These are phyloP conservation scores for Saccharomycopsis crataegensis DNA, from an alignment of 1,139 yeast genomes.

Conservation along the genomic window DNA sequence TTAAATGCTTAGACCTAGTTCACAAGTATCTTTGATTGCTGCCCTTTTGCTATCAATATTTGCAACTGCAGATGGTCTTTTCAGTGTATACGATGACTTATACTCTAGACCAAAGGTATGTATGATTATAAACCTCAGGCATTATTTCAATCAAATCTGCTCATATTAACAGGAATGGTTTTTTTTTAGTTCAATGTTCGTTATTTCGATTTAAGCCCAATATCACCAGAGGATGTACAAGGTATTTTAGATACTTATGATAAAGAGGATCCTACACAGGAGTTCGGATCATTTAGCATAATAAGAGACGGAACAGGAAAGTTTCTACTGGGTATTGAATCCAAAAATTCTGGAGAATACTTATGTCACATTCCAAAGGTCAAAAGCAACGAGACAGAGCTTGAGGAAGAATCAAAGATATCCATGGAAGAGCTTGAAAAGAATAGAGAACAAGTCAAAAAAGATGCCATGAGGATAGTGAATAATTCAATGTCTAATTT, in stretches of 20 bases:
- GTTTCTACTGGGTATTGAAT: no score
- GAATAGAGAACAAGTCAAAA: not conserved
- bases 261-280: no score
- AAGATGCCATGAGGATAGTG: not conserved
- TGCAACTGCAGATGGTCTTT: conserved; percentile 1
- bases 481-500: not conserved
- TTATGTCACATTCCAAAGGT: conserved; percentile 5
- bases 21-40: not conserved
- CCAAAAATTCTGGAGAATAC: not conserved
- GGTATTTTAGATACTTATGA: no score
- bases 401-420: not conserved
- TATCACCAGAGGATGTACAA: no score
- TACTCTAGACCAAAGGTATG: conserved; percentile 12
- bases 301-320: not conserved
- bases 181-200: no score
- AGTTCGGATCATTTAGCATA: not conserved
- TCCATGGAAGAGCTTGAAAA: not conserved
- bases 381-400: not conserved
- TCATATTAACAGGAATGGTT: no score
- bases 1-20: no score
- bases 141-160: not conserved
- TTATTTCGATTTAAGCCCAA: no score
- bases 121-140: not conserved
- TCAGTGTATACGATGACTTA: conserved; percentile 10
- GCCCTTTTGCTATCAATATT: not conserved